Evolutionary conservation across 345 rosid species (phyloP), one percentile per base, ranked within the genome.

Genomic region (Eucalyptus polyanthemos): DNA sequence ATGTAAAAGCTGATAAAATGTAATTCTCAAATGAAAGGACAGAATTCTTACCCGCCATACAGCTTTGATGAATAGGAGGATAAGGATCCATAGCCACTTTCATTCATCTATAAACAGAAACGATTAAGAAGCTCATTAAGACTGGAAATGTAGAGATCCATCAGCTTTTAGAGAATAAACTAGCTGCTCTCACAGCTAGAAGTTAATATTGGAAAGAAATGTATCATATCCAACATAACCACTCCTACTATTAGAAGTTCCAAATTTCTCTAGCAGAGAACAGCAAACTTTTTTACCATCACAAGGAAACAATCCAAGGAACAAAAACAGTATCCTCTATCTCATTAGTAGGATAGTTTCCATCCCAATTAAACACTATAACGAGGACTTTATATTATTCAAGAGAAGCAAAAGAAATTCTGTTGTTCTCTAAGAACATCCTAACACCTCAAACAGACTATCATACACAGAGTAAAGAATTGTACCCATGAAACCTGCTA

Each of bases 11-110:
- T 50, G 25, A 44, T 58, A 8, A 22, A 29, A 67, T 21, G 25
- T 51, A n/a, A 88, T 31, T 54, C 49, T 69, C 58, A 90, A n/a
- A 24, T 53, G 76, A 50, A 31, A 89, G 86, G 50, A 88, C 49
- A 86, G 65, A 90, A 90, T 86, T 93, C 97, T 91, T 80, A 97
- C 99, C 97, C 96, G 94, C 93, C 96, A 91, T 94, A 95, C 60
- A 94, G 90, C 91, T 93, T 97, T 67, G 99, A 95, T 31, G 98
- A 89, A 92, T 95, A 95, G 11, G 98, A 94, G 16, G 96, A 88
- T 92, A 94, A 87, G 34, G 98, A 94, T 88, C 96, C 96, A 87
- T 94, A 97, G 88, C 93, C 92, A 89, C 90, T 95, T 12, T 96
- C 97, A 34, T 94, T 93, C 90, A 93, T 93, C 99, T 97, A 88